Base-by-base conservation (phyloP, 202 grass and related monocot species). In the Panicum virgatum region DNA sequence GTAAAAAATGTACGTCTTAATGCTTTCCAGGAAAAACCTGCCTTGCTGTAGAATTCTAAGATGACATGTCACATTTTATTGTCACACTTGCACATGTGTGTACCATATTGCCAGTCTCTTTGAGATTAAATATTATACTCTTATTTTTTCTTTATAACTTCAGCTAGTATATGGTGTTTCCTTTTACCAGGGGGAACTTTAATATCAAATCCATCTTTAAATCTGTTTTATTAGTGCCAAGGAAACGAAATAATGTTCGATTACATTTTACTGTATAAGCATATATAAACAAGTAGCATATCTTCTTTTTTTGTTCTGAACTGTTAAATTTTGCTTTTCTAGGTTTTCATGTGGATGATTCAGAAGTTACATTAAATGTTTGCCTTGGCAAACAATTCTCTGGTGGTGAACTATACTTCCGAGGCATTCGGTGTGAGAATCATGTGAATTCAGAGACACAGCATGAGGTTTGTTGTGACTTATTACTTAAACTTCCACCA, bases 261-360 rank as follows among this genome's bases (percentile, higher is more conserved):
- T 56, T 72, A 39, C 13, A 51, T 62, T 73, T 66, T 50, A 82
- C 37, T 72, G 29, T 8, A 19, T 57, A 72, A 56, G 64, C 71
- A 82, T 57, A 64, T 63, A 42, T 59, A 30, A 59, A 40, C 47
- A 74, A 73, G n/a, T 2, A 45, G 15, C 12, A 43, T 20, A 13
- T 76, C 63, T 80, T n/a, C n/a, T 76, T 64, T 76, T 71, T 72
- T 39, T 58, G 50, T 57, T 86, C 44, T 86, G 62, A 87, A 70
- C 18, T 68, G 44, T 88, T 62, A 22, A 54, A 12, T 3, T 43
- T 48, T 40, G 3, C 51, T 27, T 57, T 62, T 86, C 20, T 80
- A 98, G 96, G 96, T 86, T 98, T 98, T 82, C 96, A 98, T 83
- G 96, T 98, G 71, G 96, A 98, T 81, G 96, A 98, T 86, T 95